Conservation (phyloP, 2,329 filamentous ascomycete species). For the Hortaea werneckii region DNA sequence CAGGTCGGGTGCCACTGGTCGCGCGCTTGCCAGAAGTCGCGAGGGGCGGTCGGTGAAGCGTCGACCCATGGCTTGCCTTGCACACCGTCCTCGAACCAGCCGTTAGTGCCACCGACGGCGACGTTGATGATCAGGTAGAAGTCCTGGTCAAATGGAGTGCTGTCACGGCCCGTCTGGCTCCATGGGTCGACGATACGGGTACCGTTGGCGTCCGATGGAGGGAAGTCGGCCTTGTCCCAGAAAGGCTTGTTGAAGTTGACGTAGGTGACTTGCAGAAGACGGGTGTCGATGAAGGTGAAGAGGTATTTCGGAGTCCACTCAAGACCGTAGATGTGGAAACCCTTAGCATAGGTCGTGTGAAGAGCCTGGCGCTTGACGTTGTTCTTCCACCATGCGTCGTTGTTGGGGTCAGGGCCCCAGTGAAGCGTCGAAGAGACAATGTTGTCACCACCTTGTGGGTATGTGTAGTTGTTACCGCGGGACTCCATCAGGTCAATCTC, state of each 20-base stretch:
- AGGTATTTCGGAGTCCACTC: conserved; percentile 85
- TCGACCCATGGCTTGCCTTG: conserved; percentile 73
- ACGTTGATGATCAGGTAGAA: conserved; percentile 34
- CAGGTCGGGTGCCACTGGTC: conserved; percentile 29
- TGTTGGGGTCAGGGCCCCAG: conserved; percentile 63
- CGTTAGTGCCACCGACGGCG: conserved; percentile 35
- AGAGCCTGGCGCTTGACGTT: conserved; percentile 66
- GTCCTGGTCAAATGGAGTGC: conserved; percentile 32
- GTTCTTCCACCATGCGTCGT: conserved; percentile 75
- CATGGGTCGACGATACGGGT: conserved; percentile 29
- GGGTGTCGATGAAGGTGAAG: conserved; percentile 76
- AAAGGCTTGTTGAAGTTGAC: conserved; percentile 40
- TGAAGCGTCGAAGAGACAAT: conserved; percentile 70
- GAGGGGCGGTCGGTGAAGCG: conserved; percentile 52
- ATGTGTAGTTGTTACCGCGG: conserved; percentile 72
- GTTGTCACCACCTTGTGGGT: conserved; percentile 68
- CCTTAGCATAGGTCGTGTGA: conserved; percentile 60
- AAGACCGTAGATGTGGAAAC: conserved; percentile 67
- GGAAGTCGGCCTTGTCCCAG: conserved; percentile 31
- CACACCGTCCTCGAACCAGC: conserved; percentile 69
- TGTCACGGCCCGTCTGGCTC: conserved; percentile 25
- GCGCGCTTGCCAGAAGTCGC: conserved; percentile 61
- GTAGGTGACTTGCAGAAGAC: conserved; percentile 71
- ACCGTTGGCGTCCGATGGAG: conserved; percentile 24
- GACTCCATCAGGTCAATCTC: conserved; percentile 78